Evolutionary conservation across 164 flowering plant genomes (phyloP), one percentile per base, ranked within the genome.

Genomic region (Magnolia kwangsiensis): DNA sequence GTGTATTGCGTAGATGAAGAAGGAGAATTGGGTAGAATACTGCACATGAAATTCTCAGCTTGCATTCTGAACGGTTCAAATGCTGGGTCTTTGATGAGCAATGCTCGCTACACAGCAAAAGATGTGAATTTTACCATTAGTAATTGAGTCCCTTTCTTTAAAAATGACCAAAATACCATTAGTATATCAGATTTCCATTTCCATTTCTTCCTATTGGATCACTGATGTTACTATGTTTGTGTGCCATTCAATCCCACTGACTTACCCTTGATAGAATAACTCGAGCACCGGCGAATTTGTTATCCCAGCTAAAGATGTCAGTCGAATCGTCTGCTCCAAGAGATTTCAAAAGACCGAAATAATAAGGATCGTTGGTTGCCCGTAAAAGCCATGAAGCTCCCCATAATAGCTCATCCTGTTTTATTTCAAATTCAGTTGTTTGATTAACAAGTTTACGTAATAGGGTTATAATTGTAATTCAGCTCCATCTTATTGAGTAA

Each of bases 221-320:
- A 3, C 7, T 5, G 6, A 37, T 37, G 45, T 9, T 55, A 13
- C 24, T 23, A 23, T 23, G 24, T 23, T 23, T 23, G 13, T 16
- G 16, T 9, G 61, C 61, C 11, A 11, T 16, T 55, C 16, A 16
- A 16, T 55, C 29, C 29, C n/a, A 68, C 2, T 9, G 45, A n/a
- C 59, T 72, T 86, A 95, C 98, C 90, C 94, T 90, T 29, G 98
- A 82, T 0, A 95, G 81, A 55, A 93, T 96, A 69, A 95, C 93
- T 10, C 79, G 74, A 20, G 98, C 92, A 13, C 98, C 98, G 9
- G 98, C 98, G 66, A 59, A 87, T 74, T 95, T 95, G 86, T 93
- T 89, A 81, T 95, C 98, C 98, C 98, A 95, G 82, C 98, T 91
- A 82, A 95, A 95, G 72, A 89, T 81, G 80, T 92, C 93, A 1